Evolutionary conservation across 352 stramenopile species (phyloP).

Genomic region (Phytophthora lateralis): DNA sequence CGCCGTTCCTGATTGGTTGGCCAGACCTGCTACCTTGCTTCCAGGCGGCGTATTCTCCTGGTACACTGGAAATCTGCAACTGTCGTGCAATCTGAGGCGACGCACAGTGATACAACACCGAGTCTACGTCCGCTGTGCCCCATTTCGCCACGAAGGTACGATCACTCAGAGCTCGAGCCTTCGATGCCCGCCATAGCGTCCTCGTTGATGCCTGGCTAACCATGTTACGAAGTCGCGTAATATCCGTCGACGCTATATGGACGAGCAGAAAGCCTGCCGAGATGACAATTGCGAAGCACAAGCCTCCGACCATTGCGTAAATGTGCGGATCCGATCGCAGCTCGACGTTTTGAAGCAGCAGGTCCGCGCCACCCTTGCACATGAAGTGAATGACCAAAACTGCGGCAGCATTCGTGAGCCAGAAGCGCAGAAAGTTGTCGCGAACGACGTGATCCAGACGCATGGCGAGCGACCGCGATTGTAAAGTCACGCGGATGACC

Average conservation of each 20-base stretch:
- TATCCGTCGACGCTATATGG: slow-evolving; percentile 16
- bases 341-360: slow-evolving; percentile 28
- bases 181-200: slow-evolving; percentile 1
- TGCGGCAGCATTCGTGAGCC: slow-evolving; percentile 23
- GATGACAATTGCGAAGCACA: slow-evolving; percentile 30
- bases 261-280: slow-evolving; percentile 33
- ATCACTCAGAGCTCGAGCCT: slow-evolving; percentile 14
- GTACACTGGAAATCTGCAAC: slow-evolving; percentile 28
- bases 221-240: neutral
- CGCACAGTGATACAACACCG: slow-evolving; percentile 32
- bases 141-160: slow-evolving; percentile 28
- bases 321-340: slow-evolving; percentile 42
- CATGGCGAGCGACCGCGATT: slow-evolving; percentile 31
- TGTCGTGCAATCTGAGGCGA: slow-evolving; percentile 33
- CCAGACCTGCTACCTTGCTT: slow-evolving; percentile 14
- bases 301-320: slow-evolving; percentile 36
- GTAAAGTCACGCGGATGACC: slow-evolving; percentile 43
- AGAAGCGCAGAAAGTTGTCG: slow-evolving; percentile 33
- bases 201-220: neutral
- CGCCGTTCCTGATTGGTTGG: neutral
- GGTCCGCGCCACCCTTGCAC: slow-evolving; percentile 31
- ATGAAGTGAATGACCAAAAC: slow-evolving; percentile 39
- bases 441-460: slow-evolving; percentile 30
- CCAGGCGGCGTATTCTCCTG: slow-evolving; percentile 9
- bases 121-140: slow-evolving; percentile 24